Conservation (phyloP, 345 rosid genomes). For the Eucalyptus cloeziana region DNA sequence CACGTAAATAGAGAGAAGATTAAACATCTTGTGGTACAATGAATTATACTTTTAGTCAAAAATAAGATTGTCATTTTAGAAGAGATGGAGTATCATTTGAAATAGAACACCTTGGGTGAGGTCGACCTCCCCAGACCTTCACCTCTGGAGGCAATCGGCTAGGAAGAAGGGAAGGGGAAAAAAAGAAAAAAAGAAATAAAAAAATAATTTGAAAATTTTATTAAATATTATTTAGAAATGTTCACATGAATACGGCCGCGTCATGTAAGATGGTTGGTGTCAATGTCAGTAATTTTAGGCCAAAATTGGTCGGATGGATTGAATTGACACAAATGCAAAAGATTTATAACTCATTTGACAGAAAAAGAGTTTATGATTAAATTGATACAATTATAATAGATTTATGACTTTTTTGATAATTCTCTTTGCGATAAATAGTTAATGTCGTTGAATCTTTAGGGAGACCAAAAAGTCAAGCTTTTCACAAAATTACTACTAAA, state of each 20-base stretch:
- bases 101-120: too few relatives aligned
- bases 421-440: rapidly evolving
- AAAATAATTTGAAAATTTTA: rapidly evolving
- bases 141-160: rapidly evolving
- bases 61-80: not conserved
- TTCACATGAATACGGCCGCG: rapidly evolving
- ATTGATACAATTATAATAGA: too few relatives aligned
- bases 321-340: rapidly evolving
- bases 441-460: too few relatives aligned
- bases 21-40: not conserved
- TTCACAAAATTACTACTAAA: not conserved
- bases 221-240: too few relatives aligned
- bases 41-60: not conserved
- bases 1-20: not conserved
- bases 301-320: rapidly evolving
- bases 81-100: not conserved
- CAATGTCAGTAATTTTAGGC: rapidly evolving
- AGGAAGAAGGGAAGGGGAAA: too few relatives aligned
- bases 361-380: too few relatives aligned
- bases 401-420: too few relatives aligned
- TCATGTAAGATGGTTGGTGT: too few relatives aligned
- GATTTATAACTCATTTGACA: rapidly evolving
- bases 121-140: rapidly evolving
- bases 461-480: too few relatives aligned
- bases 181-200: rapidly evolving